A percentile compares a stretch with the other conserved stretches of the same genome.
These are phyloP conservation scores for Mimosa bimucronata DNA, from an alignment of 306 rosid genomes.

Conservation along the genomic window DNA sequence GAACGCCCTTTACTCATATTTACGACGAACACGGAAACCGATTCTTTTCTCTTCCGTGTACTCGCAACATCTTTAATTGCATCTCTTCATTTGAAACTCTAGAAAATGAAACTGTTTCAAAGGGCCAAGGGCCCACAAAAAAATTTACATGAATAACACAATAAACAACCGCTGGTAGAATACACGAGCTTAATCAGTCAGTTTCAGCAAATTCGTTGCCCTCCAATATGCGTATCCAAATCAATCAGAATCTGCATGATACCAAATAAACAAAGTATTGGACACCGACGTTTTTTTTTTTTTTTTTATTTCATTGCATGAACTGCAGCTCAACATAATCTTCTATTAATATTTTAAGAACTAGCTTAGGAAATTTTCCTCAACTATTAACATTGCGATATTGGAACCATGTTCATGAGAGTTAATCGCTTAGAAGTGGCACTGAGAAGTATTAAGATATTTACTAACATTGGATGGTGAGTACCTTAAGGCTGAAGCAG, in stretches of 20 bases:
- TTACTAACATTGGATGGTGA: not conserved
- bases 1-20: too few species aligned
- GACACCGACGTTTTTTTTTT: not conserved
- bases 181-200: constrained; percentile 1
- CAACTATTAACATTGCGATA: not conserved
- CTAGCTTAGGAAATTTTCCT: not conserved
- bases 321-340: not conserved
- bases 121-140: not conserved
- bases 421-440: not conserved
- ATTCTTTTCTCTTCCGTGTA: too few species aligned
- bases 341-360: not conserved
- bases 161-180: not conserved
- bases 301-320: not conserved
- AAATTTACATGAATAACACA: not conserved
- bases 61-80: not conserved
- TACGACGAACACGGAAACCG: too few species aligned
- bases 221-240: constrained; percentile 15
- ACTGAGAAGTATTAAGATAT: not conserved
- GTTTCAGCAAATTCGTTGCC: constrained; percentile 15
- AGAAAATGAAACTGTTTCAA: not conserved
- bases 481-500: constrained; percentile 17
- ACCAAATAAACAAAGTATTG: not conserved
- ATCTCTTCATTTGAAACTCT: not conserved
- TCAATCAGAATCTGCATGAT: not conserved
- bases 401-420: not conserved